Evolutionary conservation across 2,329 filamentous ascomycete species (phyloP), one percentile per base, ranked within the genome.

Genomic region (Colletotrichum sojae): DNA sequence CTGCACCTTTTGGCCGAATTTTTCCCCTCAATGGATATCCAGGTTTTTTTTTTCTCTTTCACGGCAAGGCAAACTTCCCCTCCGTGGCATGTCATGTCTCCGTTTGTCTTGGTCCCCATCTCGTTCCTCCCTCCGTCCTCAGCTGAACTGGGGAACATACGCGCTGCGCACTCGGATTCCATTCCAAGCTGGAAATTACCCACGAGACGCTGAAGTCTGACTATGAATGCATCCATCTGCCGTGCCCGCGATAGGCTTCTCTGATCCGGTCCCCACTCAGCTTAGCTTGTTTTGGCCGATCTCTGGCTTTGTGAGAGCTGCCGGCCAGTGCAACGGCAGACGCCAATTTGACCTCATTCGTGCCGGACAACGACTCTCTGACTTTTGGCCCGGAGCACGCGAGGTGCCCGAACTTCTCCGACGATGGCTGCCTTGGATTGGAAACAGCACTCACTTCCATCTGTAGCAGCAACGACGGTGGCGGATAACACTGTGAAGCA

Each of bases 271-370:
- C 48, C 36, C 61, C 65, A 68, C 61, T n/a, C 31, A 27, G 16
- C 39, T 59, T 68, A 55, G 65, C 65, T 68, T 69, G 66, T 69
- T 69, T 69, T 66, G 40, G 55, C 58, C 66, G 62, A 61, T 69
- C 51, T 66, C 62, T 66, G 56, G 45, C 62, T 59, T 61, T 55
- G 60, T 48, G 49, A 54, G 53, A 68, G 54, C 51, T 20, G 54
- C 16, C 48, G 27, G 39, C 25, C 53, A 36, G 18, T 65, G 48
- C 43, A 40, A 64, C 48, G 46, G 65, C 53, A 49, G 22, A 52
- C 46, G 59, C 46, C 60, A 25, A 43, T 20, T 25, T 40, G 9
- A 13, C 51, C 31, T 55, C 36, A 12, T 25, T 31, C 18, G 25
- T 16, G 25, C 31, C 40, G 10, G 40, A 43, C 40, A 43, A 15